Percentiles rank a stretch among this genome's conserved stretches.
These are phyloP conservation scores for Typha latifolia DNA, from an alignment of 176 grass and related monocot genomes.

Conservation along the genomic window DNA sequence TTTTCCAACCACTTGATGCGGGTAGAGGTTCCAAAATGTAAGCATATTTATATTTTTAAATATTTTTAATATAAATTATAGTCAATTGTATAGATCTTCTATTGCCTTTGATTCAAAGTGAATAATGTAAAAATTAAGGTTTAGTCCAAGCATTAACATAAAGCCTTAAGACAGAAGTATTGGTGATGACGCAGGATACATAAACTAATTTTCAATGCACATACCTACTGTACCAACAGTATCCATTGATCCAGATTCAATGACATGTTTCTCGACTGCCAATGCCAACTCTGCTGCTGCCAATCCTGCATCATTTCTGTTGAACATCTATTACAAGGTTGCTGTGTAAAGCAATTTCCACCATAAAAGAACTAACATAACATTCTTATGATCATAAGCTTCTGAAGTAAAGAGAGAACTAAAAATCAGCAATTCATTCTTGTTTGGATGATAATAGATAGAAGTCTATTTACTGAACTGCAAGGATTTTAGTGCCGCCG, in stretches of 20 bases:
- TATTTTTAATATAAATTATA: not conserved
- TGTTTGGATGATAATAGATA: too few species aligned
- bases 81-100: not conserved
- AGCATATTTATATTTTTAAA: not conserved
- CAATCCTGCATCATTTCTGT: constrained; percentile 89
- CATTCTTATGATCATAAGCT: not conserved
- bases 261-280: constrained; percentile 80
- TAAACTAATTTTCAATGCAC: not conserved
- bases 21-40: not conserved
- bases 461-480: too few species aligned
- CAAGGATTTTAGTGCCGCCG: too few species aligned
- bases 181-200: not conserved
- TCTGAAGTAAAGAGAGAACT: not conserved
- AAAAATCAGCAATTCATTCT: not conserved
- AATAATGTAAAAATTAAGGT: not conserved
- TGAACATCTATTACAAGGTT: constrained; percentile 9
- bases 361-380: not conserved
- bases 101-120: not conserved
- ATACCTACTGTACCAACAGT: constrained; percentile 91
- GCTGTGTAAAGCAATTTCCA: not conserved
- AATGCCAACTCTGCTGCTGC: constrained; percentile 83
- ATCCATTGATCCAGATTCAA: constrained; percentile 83
- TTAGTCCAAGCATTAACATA: not conserved
- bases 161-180: not conserved
- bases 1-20: too few species aligned